phyloP scores from a whole-genome alignment of 805 yeast genomes.

The Candida dendrica region DNA sequence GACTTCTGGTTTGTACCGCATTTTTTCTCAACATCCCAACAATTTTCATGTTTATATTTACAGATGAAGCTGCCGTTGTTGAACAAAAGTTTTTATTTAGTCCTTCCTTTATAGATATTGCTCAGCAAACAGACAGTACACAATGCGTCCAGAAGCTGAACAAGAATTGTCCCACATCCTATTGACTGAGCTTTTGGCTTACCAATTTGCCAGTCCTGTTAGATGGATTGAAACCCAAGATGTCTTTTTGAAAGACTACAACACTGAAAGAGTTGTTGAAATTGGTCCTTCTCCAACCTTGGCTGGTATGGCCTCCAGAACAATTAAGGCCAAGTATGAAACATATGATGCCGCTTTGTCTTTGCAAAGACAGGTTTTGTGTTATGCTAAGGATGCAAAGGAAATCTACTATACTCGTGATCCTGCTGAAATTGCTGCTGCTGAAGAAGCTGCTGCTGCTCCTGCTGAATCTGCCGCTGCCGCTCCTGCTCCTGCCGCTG shows the following conservation, averaged over 20 bases:
- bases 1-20: neutral
- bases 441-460: conserved; percentile 23
- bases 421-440: conserved; percentile 39
- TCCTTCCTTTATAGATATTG: too few relatives aligned
- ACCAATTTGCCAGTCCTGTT: conserved; percentile 98
- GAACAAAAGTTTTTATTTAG: too few relatives aligned
- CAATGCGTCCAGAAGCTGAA: conserved; percentile 80
- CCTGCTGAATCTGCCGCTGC: conserved; percentile 48
- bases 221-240: conserved; percentile 99
- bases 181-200: conserved; percentile 92
- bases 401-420: conserved; percentile 93
- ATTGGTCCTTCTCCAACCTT: conserved; percentile 98
- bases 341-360: conserved; percentile 94
- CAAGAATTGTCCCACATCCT: conserved; percentile 95
- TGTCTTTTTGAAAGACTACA: conserved; percentile 87
- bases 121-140: neutral
- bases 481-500: conserved; percentile 47
- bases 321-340: conserved; percentile 88
- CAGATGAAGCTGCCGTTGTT: too few relatives aligned
- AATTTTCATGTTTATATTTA: neutral
- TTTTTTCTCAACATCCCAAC: neutral
- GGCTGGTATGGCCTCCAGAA: conserved; percentile 98
- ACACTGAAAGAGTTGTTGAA: conserved; percentile 96
- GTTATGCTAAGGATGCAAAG: conserved; percentile 93
- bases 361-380: conserved; percentile 82